Evolutionary conservation across 768 basidiomycete species (phyloP), one percentile per base, ranked within the genome.

Genomic region (Amylocystis lapponica): DNA sequence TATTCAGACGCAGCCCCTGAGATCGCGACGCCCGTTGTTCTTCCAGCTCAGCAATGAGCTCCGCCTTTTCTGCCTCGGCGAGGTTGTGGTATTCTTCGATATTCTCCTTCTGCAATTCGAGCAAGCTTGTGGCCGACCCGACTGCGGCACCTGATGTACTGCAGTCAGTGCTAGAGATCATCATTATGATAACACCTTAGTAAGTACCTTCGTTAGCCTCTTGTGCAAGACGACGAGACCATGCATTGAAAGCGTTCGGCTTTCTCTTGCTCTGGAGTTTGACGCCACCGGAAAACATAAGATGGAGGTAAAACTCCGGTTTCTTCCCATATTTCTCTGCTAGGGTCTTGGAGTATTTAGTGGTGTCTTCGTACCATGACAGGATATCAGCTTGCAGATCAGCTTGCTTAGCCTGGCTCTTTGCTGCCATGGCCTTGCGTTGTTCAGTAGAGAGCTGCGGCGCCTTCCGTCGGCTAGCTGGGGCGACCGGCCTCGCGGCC

Each of bases 191-290:
- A 6, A 33, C 13, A 33, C 19, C 27, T 30, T 9, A n/a, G n/a
- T n/a, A 14, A 17, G 17, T 19, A 44, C 43, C 35, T 27, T 35
- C 26, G 8, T 38, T 20, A 3, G 22, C 36, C 23, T 37, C 16
- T 21, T 30, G 3, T 22, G 36, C 36, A 12, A 44, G 34, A 12
- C 26, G 34, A 30, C 31, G 43, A 10, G 22, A 17, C 43, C 43
- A 44, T 17, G 35, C 43, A 30, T 44, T 44, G 27, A 22, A 44
- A 2, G 17, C n/a, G 27, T 38, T 44, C 19, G 43, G 34, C 27
- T 44, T 22, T 13, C 43, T 16, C 3, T 21, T 8, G 4, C 22
- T 20, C 25, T n/a, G 8, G 13, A 29, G 12, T 27, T 44, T 44
- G 13, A 17, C 7, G 17, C 21, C 36, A 20, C 43, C 36, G 12